phyloP scores from a whole-genome alignment of 768 basidiomycete genomes.

The Boletellus ananiceps region DNA sequence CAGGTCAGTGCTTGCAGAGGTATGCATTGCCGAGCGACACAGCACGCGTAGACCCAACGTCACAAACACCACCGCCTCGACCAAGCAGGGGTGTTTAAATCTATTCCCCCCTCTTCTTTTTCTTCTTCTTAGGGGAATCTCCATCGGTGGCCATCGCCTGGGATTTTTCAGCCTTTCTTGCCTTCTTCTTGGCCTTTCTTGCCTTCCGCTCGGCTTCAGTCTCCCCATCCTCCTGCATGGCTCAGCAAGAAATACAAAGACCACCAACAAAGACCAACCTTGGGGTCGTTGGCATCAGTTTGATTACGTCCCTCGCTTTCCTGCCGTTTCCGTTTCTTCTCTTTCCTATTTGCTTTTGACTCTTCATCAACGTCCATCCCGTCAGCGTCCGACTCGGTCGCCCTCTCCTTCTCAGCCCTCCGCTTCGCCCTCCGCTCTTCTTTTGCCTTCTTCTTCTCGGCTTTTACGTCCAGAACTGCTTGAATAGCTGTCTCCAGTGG shows the following conservation, averaged over 20 bases:
- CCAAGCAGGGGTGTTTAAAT: slow-evolving; percentile 1
- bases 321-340: slow-evolving; percentile 45
- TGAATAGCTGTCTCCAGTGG: slow-evolving; percentile 73
- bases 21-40: too few relatives aligned
- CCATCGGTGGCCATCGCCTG: slow-evolving; percentile 39
- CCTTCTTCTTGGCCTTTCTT: slow-evolving; percentile 74
- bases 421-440: slow-evolving; percentile 74
- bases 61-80: neutral
- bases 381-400: slow-evolving; percentile 33
- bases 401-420: slow-evolving; percentile 49
- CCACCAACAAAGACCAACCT: slow-evolving; percentile 34
- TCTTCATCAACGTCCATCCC: slow-evolving; percentile 46
- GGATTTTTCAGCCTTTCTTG: slow-evolving; percentile 71
- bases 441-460: slow-evolving; percentile 79
- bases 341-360: slow-evolving; percentile 36
- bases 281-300: slow-evolving; percentile 34
- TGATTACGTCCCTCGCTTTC: slow-evolving; percentile 52
- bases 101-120: slow-evolving; percentile 34
- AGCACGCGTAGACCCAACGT: slow-evolving; percentile 2
- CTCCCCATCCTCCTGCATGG: slow-evolving; percentile 46
- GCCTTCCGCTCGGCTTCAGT: slow-evolving; percentile 84
- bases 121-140: slow-evolving; percentile 43
- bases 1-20: neutral
- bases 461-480: slow-evolving; percentile 76
- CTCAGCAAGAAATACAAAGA: slow-evolving; percentile 6